Conservation (phyloP, 2,329 filamentous ascomycete genomes). For the Hypoxylon sp. region DNA sequence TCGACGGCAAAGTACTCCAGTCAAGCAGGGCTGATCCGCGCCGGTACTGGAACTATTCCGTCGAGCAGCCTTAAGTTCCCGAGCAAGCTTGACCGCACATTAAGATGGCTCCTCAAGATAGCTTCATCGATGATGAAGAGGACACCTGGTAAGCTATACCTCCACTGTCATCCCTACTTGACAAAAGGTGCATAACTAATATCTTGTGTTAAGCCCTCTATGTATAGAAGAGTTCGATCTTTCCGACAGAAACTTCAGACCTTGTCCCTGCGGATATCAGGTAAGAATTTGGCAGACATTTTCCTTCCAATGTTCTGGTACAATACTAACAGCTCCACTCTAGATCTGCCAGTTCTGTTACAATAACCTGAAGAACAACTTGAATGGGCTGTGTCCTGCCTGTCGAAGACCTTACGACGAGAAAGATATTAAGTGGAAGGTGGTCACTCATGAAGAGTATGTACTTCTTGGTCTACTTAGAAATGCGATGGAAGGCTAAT, state of each 20-base stretch:
- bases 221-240: slow-evolving; percentile 99
- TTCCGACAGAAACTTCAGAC: slow-evolving; percentile 95
- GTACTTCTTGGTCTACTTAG: slow-evolving; percentile 54
- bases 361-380: slow-evolving; percentile 98
- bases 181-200: slow-evolving; percentile 49
- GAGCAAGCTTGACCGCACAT: slow-evolving; percentile 30
- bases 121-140: slow-evolving; percentile 80
- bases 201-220: slow-evolving; percentile 77
- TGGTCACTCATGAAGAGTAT: slow-evolving; percentile 94
- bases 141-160: slow-evolving; percentile 72
- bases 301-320: slow-evolving; percentile 20
- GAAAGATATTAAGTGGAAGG: slow-evolving; percentile 96
- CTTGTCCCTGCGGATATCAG: slow-evolving; percentile 98
- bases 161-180: slow-evolving; percentile 27
- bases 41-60: slow-evolving; percentile 21
- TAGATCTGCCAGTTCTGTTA: slow-evolving; percentile 99
- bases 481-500: slow-evolving; percentile 47
- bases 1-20: slow-evolving; percentile 9
- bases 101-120: slow-evolving; percentile 77
- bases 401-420: slow-evolving; percentile 97
- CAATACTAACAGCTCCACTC: slow-evolving; percentile 33
- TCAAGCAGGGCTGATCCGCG: background rate
- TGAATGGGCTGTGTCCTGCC: slow-evolving; percentile 97
- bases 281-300: slow-evolving; percentile 65
- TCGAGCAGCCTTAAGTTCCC: slow-evolving; percentile 24